Percentiles rank a stretch among this genome's conserved stretches.
phyloP scores from a whole-genome alignment of 1,284 basidiomycete genomes.

The Cutaneotrichosporon arboriforme region DNA sequence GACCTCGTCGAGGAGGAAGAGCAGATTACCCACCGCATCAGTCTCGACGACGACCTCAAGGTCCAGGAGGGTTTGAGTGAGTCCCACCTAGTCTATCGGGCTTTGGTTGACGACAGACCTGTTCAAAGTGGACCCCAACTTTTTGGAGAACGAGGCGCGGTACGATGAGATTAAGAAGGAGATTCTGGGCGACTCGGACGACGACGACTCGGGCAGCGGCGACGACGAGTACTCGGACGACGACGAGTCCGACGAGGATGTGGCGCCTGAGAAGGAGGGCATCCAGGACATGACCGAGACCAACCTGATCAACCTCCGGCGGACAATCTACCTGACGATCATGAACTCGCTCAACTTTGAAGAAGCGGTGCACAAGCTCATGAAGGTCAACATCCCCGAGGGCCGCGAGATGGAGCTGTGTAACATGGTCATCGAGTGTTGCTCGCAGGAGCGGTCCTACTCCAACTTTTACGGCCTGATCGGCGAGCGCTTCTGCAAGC shows the following conservation, averaged over 20 bases:
- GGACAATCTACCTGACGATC: conserved; percentile 94
- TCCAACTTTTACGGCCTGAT: conserved; percentile 93
- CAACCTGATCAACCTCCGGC: conserved; percentile 88
- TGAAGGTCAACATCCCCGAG: conserved; percentile 85
- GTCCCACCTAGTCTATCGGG: conserved; percentile 38
- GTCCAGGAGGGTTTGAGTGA: conserved; percentile 88
- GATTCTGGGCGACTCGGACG: conserved; percentile 68
- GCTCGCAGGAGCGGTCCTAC: conserved; percentile 97
- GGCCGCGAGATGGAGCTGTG: conserved; percentile 94
- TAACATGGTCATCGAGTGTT: conserved; percentile 99
- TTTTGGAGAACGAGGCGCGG: conserved; percentile 85
- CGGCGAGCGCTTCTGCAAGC: conserved; percentile 92
- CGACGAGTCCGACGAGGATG: conserved; percentile 58
- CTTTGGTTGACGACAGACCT: conserved; percentile 58
- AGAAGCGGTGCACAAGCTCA: conserved; percentile 95
- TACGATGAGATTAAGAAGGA: conserved; percentile 88
- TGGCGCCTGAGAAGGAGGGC: conserved; percentile 68
- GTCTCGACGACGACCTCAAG: conserved; percentile 85
- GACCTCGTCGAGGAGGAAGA: conserved; percentile 98
- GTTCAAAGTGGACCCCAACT: conserved; percentile 91
- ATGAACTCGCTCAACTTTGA: conserved; percentile 98
- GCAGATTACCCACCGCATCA: conserved; percentile 89
- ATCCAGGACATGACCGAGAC: conserved; percentile 95
- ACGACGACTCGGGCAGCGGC: conserved; percentile 59
- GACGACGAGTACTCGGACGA: conserved; percentile 64